Base-by-base conservation (phyloP, 2,329 filamentous ascomycete species). In the Exophiala dermatitidis region DNA sequence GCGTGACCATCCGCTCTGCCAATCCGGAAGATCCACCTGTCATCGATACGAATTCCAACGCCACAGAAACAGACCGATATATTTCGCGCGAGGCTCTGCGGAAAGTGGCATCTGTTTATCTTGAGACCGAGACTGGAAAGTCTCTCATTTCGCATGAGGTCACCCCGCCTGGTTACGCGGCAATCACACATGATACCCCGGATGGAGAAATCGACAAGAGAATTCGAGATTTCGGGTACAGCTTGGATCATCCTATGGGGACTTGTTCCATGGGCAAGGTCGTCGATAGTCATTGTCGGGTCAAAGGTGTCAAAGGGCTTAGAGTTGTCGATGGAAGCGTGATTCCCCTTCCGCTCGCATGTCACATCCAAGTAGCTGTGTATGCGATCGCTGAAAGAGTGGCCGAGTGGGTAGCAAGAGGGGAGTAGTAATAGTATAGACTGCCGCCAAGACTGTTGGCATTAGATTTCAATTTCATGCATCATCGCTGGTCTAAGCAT, bases 381-480 rank as follows among this genome's bases (percentile, higher is more conserved):
- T 75, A 74, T 63, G 69, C 68, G 57, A 59, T 74, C 6, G 72
- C 71, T 0, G 71, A 74, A 58, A 74, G 74, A 62, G 70, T 73
- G 41, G 56, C 60, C 6, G 58, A 54, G 8, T 50, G 50, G 41
- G 52, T 62, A 6, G 36, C 30, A 10, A 30, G 31, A 2, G 60
- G 58, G 5, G 41, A 51, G 30, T 54, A 19, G 19, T 19, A 19
- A 19, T 19, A 19, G 19, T 19, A 19, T 2, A 19, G 19, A 19
- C 2, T 19, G 19, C 19, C 19, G 19, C 19, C 19, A 19, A 54
- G 40, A 29, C 5, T 7, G 7, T 41, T 26, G 37, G 33, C 1
- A 1, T 6, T 10, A 10, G 33, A 19, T 19, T 19, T 19, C 19
- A 19, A 19, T 19, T 19, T 19, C 19, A 19, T 19, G 19, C 19